Percentiles rank a stretch among this genome's conserved stretches.
Conservation (phyloP, 148 eudicot genomes). For the Camellia granthamiana region DNA sequence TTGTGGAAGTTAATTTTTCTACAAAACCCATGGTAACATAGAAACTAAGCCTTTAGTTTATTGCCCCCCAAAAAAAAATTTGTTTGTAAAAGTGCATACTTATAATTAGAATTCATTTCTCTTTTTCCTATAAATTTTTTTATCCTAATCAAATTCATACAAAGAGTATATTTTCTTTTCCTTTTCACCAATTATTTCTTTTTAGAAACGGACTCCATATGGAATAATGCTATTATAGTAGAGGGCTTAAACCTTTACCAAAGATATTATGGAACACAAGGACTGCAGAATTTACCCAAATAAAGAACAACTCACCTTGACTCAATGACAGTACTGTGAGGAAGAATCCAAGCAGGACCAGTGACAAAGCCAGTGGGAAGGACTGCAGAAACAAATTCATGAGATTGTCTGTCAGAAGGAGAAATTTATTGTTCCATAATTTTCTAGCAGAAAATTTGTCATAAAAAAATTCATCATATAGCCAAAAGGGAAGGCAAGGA, state of each 20-base stretch:
- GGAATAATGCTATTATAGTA: too few relatives aligned
- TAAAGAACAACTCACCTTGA: constrained; percentile 48
- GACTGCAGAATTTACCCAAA: neutral
- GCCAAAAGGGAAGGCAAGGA: neutral
- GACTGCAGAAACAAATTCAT: constrained; percentile 52
- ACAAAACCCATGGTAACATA: too few relatives aligned
- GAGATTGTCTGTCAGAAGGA: neutral
- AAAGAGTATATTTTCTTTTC: too few relatives aligned
- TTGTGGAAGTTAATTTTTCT: too few relatives aligned
- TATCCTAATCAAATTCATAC: too few relatives aligned
- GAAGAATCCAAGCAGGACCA: constrained; percentile 54
- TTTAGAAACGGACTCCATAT: too few relatives aligned
- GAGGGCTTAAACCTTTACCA: neutral
- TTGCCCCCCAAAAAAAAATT: too few relatives aligned
- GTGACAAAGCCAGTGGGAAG: constrained; percentile 61
- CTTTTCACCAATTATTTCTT: too few relatives aligned
- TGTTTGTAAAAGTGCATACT: too few relatives aligned
- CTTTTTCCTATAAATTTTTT: too few relatives aligned
- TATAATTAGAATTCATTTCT: too few relatives aligned
- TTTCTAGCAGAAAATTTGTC: neutral
- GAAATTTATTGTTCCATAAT: neutral
- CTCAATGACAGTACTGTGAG: constrained; percentile 64
- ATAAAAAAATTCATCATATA: neutral
- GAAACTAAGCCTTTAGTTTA: too few relatives aligned
- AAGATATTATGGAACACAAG: neutral